Conservation (phyloP, 805 yeast species). For the Wickerhamiella occidentalis region DNA sequence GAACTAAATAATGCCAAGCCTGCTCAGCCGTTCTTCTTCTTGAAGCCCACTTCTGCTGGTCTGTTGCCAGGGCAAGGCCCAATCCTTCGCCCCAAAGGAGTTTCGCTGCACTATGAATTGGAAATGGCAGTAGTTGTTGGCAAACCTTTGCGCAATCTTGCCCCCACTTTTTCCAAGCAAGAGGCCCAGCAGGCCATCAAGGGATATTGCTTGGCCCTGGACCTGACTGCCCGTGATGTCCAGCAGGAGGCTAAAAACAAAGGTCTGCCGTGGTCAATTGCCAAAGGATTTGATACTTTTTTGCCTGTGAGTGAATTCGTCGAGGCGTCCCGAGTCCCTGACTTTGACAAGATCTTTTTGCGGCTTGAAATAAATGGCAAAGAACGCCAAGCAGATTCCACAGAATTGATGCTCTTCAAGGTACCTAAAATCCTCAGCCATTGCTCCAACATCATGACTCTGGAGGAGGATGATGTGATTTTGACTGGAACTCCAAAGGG, state of each 20-base stretch:
- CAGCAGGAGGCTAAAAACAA: conserved; percentile 89
- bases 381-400: conserved; percentile 54
- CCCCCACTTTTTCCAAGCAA: conserved; percentile 41
- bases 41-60: conserved; percentile 77
- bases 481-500: conserved; percentile 97
- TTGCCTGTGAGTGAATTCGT: conserved; percentile 72
- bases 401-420: conserved; percentile 77
- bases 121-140: conserved; percentile 76
- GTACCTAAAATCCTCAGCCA: conserved; percentile 67
- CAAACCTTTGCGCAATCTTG: conserved; percentile 48
- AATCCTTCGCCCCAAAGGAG: conserved; percentile 70
- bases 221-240: conserved; percentile 90
- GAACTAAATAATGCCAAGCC: conserved; percentile 80
- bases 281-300: conserved; percentile 94
- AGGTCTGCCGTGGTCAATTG: conserved; percentile 94
- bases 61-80: conserved; percentile 60
- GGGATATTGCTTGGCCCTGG: conserved; percentile 84
- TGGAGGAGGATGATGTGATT: conserved; percentile 80
- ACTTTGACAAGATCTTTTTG: conserved; percentile 60
- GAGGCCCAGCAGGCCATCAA: conserved; percentile 70
- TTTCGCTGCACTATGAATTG: conserved; percentile 78
- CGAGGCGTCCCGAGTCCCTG: conserved; percentile 50
- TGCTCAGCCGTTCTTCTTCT: conserved; percentile 77
- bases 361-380: conserved; percentile 59
- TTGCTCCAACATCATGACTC: conserved; percentile 81